Base-by-base conservation (phyloP, 2,329 filamentous ascomycete genomes). In the Penicillium sp. region DNA sequence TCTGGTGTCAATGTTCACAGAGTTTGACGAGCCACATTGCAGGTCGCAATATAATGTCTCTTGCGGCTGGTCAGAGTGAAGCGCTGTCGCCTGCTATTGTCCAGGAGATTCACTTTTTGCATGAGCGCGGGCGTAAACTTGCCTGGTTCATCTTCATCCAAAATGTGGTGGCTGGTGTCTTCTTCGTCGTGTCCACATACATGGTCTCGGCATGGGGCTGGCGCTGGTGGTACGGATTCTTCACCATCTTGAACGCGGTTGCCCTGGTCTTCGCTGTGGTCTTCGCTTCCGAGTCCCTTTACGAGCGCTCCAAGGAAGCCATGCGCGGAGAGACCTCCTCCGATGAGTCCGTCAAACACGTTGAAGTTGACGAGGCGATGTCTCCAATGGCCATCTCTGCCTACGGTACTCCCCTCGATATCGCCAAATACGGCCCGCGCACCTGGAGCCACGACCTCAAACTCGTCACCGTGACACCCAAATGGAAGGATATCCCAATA, bases 201-300 rank as follows among this genome's bases (percentile, higher is more conserved):
- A 57, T 64, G 21, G 63, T 64, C 19, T 48, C 48, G 8, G 44
- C 50, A 11, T 61, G 61, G 6, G 60, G 63, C 5, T 64, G 63
- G 63, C 48, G 63, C 1, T 64, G 63, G 63, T 64, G 63, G 63
- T 64, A 64, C 46, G 63, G 63, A 2, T 58, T 63, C 23, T 64
- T 64, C 29, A 46, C 60, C 19, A 63, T 62, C 3, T 41, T 61
- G 23, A 64, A 61, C 13, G 60, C 56, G 0, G 46, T 56, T 3
- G 49, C 61, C 48, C 51, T 64, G 2, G 5, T 51, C 6, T 29
- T 56, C 2, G 47, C 61, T 3, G 38, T 64, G 2, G 19, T 51
- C 3, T 53, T 61, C 8, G 61, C 57, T 3, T 56, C 61, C 0
- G 61, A 64, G 29, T 64, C 61, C 1, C 26, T 26, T 1, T 58